Base-by-base conservation (phyloP, 768 basidiomycete species). In the Amylocystis lapponica region DNA sequence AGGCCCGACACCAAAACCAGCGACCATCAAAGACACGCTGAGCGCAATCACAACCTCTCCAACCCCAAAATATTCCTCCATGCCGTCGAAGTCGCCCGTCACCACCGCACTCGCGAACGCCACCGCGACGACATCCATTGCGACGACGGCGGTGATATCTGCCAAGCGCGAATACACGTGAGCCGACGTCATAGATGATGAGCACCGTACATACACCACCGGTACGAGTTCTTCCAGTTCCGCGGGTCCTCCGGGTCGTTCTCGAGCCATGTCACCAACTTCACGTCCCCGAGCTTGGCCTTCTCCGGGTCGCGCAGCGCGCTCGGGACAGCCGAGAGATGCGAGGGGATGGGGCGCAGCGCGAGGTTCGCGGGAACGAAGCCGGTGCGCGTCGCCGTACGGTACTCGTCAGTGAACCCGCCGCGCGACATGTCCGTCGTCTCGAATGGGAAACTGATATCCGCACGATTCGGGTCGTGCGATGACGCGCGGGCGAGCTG, bases 181-280 rank as follows among this genome's bases (percentile, higher is more conserved):
- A 7, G 19, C 33, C 12, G 8, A 2, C 10, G 6, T 22, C 17
- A 3, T 35, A n/a, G n/a, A n/a, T n/a, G n/a, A n/a, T n/a, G n/a
- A n/a, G n/a, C n/a, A n/a, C n/a, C n/a, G 11, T 13, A 61, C 59
- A 41, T 54, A 62, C 63, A 65, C 67, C 62, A 64, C 38, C 59
- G 57, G 49, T 60, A 62, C 30, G 48, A 17, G 21, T 47, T 41
- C 14, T 61, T 57, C 60, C 60, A 66, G 32, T 67, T 68, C 27
- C 65, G 57, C 13, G 69, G 69, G 57, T 71, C 66, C 44, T 66
- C 63, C 3, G 66, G 62, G 41, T 70, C 70, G 45, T 61, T 53
- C 14, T 57, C 60, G 41, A 53, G 57, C 60, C 61, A 70, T 20
- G 60, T 63, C 26, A 70, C 67, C 39, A 70, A 50, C 43, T 64